These are phyloP conservation scores for Melanomma pulvis-pyrius DNA, from an alignment of 495 filamentous ascomycete species.

Conservation along the genomic window DNA sequence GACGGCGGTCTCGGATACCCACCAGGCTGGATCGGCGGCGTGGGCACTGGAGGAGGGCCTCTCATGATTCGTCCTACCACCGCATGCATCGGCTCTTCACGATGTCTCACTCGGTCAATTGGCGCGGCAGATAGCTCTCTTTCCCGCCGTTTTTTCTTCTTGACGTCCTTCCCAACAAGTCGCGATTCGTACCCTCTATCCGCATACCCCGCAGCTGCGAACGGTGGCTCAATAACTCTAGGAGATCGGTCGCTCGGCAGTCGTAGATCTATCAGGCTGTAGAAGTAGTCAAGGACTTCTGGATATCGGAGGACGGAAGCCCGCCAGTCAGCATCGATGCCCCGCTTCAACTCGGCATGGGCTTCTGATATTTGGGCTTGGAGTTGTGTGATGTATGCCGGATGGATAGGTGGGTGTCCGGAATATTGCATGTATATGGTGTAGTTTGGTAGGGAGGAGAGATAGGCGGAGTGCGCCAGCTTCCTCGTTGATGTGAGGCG, in stretches of 20 bases:
- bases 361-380: slow-evolving; percentile 57
- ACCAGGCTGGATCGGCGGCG: slow-evolving; percentile 32
- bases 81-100: slow-evolving; percentile 20
- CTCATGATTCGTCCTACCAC: slow-evolving; percentile 12
- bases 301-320: slow-evolving; percentile 69
- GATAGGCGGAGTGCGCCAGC: slow-evolving; percentile 56
- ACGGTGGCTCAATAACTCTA: slow-evolving; percentile 31
- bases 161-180: slow-evolving; percentile 30
- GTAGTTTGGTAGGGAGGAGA: slow-evolving; percentile 61
- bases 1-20: slow-evolving; percentile 21
- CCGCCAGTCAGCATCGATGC: slow-evolving; percentile 75
- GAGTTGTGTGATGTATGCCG: slow-evolving; percentile 32
- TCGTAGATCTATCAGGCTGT: slow-evolving; percentile 62
- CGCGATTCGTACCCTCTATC: slow-evolving; percentile 32
- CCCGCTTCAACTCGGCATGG: slow-evolving; percentile 63
- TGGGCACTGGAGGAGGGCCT: slow-evolving; percentile 34
- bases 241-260: slow-evolving; percentile 50
- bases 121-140: slow-evolving; percentile 22
- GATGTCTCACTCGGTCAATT: slow-evolving; percentile 20
- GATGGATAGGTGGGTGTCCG: slow-evolving; percentile 44
- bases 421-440: slow-evolving; percentile 54
- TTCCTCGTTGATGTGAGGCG: slow-evolving; percentile 64
- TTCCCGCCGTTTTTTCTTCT: slow-evolving; percentile 35
- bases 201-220: slow-evolving; percentile 33
- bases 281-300: slow-evolving; percentile 74